phyloP scores from a whole-genome alignment of 345 rosid genomes.

The Syzygium jambos region DNA sequence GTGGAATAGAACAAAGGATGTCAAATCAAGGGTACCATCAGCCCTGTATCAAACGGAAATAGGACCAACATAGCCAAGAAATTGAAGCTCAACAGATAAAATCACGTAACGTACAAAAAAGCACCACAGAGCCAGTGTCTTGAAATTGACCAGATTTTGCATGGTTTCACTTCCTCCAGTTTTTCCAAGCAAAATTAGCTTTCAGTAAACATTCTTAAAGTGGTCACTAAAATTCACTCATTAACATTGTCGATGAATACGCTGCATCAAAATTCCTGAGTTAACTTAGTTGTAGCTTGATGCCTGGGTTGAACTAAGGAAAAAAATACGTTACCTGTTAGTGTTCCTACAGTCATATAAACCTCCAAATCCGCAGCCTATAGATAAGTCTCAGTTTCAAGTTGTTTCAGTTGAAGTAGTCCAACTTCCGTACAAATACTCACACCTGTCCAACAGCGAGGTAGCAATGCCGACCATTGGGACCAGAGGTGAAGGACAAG shows the following conservation, averaged over 20 bases:
- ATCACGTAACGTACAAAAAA: neutral
- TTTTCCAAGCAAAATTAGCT: neutral
- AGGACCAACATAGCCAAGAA: neutral
- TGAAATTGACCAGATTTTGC: neutral
- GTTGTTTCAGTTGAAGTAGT: neutral
- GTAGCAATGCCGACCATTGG: neutral
- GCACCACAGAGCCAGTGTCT: neutral
- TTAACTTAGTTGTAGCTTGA: neutral
- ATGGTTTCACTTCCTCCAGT: neutral
- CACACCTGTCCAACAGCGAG: neutral
- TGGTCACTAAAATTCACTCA: neutral
- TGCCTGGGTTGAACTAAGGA: neutral
- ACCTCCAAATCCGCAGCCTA: neutral
- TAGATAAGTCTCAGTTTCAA: neutral
- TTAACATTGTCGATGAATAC: neutral
- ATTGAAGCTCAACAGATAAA: neutral
- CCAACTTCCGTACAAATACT: neutral
- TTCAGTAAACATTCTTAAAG: neutral
- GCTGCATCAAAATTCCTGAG: neutral
- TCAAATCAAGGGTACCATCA: too few species aligned
- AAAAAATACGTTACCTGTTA: neutral
- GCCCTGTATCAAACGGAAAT: neutral
- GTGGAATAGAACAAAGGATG: neutral
- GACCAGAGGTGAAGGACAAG: neutral
- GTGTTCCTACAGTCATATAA: neutral